Evolutionary conservation across 2,329 filamentous ascomycete species (phyloP), one percentile per base, ranked within the genome.

Genomic region (Xylariales sp.): DNA sequence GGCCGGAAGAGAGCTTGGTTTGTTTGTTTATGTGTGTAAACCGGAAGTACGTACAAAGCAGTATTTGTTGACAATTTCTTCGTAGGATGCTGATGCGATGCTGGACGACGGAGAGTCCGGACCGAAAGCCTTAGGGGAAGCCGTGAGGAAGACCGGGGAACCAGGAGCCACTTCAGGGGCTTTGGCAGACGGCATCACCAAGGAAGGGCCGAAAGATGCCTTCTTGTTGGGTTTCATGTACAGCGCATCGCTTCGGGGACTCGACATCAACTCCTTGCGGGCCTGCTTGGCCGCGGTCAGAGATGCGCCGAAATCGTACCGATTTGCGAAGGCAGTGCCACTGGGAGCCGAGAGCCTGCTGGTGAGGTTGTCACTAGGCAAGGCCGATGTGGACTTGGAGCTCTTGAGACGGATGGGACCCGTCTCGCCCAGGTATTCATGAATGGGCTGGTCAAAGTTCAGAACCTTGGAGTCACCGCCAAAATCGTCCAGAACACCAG

Each of bases 21-120:
- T n/a, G n/a, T n/a, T n/a, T n/a, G n/a, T n/a, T n/a, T n/a, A n/a
- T n/a, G n/a, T 25, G 47, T 46, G 45, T 49, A 30, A 37, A 33
- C 18, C 16, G 17, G 63, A 64, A 58, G 76, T 76, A 95, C 91
- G 81, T 91, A 96, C 91, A 80, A 97, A 98, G 76, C 93, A 98
- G 75, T 95, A 98, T 72, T 95, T 96, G 72, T 95, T 90, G 63
- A 98, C 85, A 49, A 98, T 78, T 67, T 98, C 93, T 66, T 94
- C 88, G 62, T 98, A 97, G 43, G 91, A 90, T 43, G 88, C 82
- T 47, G 89, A 94, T 43, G 90, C 79, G 49, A 95, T 83, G 55
- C 65, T 65, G 33, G 66, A 51, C 47, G 55, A 48, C 10, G 65
- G 61, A n/a, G n/a, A n/a, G n/a, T n/a, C n/a, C n/a, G n/a, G n/a